Percentiles rank a stretch among this genome's conserved stretches.
These are phyloP conservation scores for Primulina tabacum DNA, from an alignment of 257 asterid species.

Conservation along the genomic window DNA sequence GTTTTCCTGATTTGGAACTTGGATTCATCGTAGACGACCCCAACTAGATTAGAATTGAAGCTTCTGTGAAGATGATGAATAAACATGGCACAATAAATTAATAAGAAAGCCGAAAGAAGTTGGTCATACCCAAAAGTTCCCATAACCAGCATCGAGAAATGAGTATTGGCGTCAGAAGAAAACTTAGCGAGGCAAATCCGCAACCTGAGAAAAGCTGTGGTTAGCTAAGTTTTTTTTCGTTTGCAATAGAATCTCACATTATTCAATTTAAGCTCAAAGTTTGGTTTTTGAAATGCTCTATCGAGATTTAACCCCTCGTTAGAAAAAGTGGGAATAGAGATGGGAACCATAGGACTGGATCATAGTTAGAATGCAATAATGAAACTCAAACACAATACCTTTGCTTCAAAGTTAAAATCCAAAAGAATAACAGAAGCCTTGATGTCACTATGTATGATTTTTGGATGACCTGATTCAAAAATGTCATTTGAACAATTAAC, in stretches of 20 bases:
- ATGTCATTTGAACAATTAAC: constrained; percentile 8
- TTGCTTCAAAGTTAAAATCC: constrained; percentile 81
- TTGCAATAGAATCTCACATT: neutral
- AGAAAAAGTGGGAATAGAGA: neutral
- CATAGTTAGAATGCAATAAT: neutral
- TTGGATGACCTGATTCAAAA: constrained; percentile 68
- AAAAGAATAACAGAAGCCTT: constrained; percentile 88
- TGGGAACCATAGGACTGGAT: neutral
- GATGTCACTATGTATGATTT: constrained; percentile 89
- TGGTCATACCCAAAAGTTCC: constrained; percentile 82
- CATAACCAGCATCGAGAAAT: constrained; percentile 90
- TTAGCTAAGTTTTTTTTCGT: neutral
- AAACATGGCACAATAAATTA: neutral
- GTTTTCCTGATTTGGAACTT: neutral
- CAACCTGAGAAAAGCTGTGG: constrained; percentile 60
- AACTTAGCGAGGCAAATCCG: constrained; percentile 91
- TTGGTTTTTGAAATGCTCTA: neutral
- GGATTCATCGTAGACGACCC: neutral
- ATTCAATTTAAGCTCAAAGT: constrained; percentile 5
- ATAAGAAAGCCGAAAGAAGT: constrained; percentile 6
- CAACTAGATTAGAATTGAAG: neutral
- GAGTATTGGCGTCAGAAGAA: constrained; percentile 67
- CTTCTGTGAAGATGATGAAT: neutral
- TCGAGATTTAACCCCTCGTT: neutral
- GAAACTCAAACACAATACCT: constrained; percentile 44